Evolutionary conservation across 768 basidiomycete genomes (phyloP).

Genomic region (Russula vinacea): DNA sequence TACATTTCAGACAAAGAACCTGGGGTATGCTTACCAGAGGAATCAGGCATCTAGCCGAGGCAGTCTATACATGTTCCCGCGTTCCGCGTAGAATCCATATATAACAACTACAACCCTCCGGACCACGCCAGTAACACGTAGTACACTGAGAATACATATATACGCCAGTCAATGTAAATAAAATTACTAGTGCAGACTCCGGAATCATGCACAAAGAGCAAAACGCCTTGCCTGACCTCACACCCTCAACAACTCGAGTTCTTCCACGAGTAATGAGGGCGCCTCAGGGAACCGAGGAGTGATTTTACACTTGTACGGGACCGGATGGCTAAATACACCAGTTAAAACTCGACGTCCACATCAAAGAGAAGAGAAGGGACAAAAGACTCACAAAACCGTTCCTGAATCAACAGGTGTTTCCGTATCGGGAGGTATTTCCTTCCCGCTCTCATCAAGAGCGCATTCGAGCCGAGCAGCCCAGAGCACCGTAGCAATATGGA

Average conservation of each 20-base stretch:
- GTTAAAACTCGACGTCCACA: not conserved
- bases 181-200: too few species aligned
- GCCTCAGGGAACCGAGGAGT: conserved; percentile 20
- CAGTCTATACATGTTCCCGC: too few species aligned
- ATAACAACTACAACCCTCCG: too few species aligned
- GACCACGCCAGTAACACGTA: too few species aligned
- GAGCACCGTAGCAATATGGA: conserved; percentile 30
- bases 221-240: not conserved
- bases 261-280: conserved; percentile 1
- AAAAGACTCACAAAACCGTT: conserved; percentile 19
- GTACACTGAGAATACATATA: too few species aligned
- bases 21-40: too few species aligned
- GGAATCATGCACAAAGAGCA: too few species aligned
- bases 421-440: conserved; percentile 8
- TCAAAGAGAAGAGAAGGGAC: not conserved
- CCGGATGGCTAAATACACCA: not conserved
- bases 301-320: conserved; percentile 2
- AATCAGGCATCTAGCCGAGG: too few species aligned
- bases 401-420: conserved; percentile 16
- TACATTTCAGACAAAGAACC: too few species aligned
- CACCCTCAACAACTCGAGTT: conserved; percentile 8
- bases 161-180: too few species aligned
- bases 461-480: conserved; percentile 27
- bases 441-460: conserved; percentile 11
- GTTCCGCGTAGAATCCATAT: not conserved